phyloP scores from a whole-genome alignment of 441 rosid genomes.

The Manihot esculenta region DNA sequence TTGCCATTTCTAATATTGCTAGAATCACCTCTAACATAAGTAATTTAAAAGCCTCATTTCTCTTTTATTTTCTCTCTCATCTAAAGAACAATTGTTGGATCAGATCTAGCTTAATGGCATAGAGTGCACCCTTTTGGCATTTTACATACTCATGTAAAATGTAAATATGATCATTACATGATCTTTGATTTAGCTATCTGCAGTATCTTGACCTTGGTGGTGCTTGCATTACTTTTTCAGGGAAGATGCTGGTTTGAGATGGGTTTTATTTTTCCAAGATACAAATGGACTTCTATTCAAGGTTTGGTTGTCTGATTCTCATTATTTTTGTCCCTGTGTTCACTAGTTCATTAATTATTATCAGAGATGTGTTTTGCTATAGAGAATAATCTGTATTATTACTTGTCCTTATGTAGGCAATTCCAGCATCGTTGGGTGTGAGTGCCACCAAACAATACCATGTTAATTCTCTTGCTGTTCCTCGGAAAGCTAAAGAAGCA shows the following conservation, averaged over 20 bases:
- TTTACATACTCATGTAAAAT: neutral
- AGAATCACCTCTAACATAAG: neutral
- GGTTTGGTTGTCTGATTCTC: conserved; percentile 40
- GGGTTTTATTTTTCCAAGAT: conserved; percentile 98
- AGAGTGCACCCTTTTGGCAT: neutral
- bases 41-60: neutral
- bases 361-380: conserved; percentile 9
- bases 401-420: conserved; percentile 53
- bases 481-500: conserved; percentile 97
- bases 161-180: neutral
- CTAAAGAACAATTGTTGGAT: neutral
- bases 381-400: conserved; percentile 3
- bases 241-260: conserved; percentile 71
- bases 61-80: neutral
- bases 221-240: conserved; percentile 40
- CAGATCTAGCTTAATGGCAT: neutral
- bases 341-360: neutral
- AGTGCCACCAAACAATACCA: conserved; percentile 79
- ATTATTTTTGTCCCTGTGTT: neutral
- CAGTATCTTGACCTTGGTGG: neutral
- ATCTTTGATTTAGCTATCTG: conserved; percentile 13
- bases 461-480: conserved; percentile 98
- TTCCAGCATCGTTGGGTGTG: conserved; percentile 92
- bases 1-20: neutral
- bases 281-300: conserved; percentile 97